phyloP scores from a whole-genome alignment of 148 eudicot species.

The Pharnaceum exiguum region DNA sequence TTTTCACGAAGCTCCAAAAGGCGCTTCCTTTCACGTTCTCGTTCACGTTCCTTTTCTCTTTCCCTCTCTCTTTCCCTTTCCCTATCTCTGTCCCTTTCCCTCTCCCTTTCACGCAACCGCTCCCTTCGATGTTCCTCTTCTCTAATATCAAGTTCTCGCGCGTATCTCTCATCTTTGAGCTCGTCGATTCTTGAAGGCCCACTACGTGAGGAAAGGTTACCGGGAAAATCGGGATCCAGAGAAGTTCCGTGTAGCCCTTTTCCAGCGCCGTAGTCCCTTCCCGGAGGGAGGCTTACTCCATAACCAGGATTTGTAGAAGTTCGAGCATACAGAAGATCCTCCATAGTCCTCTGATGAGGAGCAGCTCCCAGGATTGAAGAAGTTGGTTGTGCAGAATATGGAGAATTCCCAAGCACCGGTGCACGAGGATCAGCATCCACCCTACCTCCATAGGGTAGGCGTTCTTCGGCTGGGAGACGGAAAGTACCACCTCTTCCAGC shows the following conservation, averaged over 20 bases:
- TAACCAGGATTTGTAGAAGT: conserved; percentile 81
- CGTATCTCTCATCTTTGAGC: conserved; percentile 54
- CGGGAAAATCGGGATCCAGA: conserved; percentile 64
- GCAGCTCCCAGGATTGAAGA: conserved; percentile 93
- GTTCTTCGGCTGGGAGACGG: conserved; percentile 72
- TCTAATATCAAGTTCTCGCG: conserved; percentile 59
- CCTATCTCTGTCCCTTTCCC: conserved; percentile 58
- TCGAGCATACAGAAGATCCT: conserved; percentile 62
- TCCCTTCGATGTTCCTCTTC: conserved; percentile 78
- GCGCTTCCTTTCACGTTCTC: conserved; percentile 54
- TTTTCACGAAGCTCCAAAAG: conserved; percentile 47
- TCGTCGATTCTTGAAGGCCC: conserved; percentile 63
- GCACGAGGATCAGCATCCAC: conserved; percentile 64
- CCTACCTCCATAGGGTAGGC: conserved; percentile 68
- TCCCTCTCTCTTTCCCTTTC: conserved; percentile 55
- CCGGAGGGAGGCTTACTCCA: conserved; percentile 98
- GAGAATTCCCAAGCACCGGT: conserved; percentile 46
- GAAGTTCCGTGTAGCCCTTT: conserved; percentile 74
- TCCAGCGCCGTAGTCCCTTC: conserved; percentile 87
- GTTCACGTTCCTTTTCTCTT: conserved; percentile 40
- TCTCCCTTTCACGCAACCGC: conserved; percentile 58
- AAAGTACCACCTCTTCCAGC: conserved; percentile 60
- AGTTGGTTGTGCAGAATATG: conserved; percentile 63
- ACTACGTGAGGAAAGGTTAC: conserved; percentile 43
- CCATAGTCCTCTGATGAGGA: conserved; percentile 62